Base-by-base conservation (phyloP, 306 rosid species). In the Quercus ilex region DNA sequence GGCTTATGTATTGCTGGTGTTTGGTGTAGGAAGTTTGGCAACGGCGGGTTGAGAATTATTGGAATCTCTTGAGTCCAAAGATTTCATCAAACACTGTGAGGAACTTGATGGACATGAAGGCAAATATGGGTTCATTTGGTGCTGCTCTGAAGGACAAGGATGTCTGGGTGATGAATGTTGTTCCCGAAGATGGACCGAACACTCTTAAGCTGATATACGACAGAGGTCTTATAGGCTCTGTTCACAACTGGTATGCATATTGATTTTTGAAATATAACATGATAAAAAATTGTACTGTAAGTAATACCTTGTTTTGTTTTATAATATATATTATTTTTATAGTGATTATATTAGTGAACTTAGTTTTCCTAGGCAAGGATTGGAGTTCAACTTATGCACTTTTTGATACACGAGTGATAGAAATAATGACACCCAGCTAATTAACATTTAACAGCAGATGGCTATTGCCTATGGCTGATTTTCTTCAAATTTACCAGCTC, bases 141-240 rank as follows among this genome's bases (percentile, higher is more conserved):
- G 97, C 99, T 89, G 96, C 98, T 78, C 86, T 95, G 57, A 91
- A 77, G 81, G 91, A 75, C 77, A 95, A 93, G 85, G 80, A 89
- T 74, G 98, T 93, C 69, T 95, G 99, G 99, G 99, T 91, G 86
- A 93, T 95, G 99, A 95, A 93, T 68, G 98, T 90, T 71, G 96
- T 93, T 18, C 90, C 96, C 15, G 88, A 89, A 73, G 97, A 93
- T 69, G 97, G 98, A 83, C 92, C 86, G 13, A 93, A 93, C 85
- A 91, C 97, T 20, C 94, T 93, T 4, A 95, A 95, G 92, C 76
- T 95, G 81, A 78, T 95, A 71, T 91, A 91, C 65, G 99, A 95
- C 80, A 87, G 99, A 90, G 99, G 99, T 74, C 94, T 95, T 51
- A 86, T 95, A 23, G 99, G 99, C 85, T 25, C 92, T 14, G 65